phyloP scores from a whole-genome alignment of 2,329 filamentous ascomycete genomes.

The Xylariaceae sp. region DNA sequence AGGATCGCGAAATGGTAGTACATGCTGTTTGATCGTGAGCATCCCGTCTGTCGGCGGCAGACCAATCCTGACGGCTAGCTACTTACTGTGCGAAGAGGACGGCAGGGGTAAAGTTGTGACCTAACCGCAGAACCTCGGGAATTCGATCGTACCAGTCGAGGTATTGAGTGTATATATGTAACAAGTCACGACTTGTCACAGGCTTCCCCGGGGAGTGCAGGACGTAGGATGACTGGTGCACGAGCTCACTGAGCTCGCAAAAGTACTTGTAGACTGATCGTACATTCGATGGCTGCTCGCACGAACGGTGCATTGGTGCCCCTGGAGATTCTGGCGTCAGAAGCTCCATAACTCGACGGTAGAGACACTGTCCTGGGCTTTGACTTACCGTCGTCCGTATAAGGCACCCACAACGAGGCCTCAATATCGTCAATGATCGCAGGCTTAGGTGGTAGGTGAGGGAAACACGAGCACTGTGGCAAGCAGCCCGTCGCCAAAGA shows the following conservation, averaged over 20 bases:
- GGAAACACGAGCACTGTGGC: conserved; percentile 51
- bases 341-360: too few species aligned
- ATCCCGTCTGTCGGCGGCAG: background rate
- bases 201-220: conserved; percentile 63
- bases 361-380: too few species aligned
- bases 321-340: too few species aligned
- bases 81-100: conserved; percentile 69
- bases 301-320: conserved; percentile 45
- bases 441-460: conserved; percentile 51
- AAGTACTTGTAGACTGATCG: conserved; percentile 62
- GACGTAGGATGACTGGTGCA: conserved; percentile 63
- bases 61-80: too few species aligned
- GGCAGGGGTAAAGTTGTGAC: conserved; percentile 64
- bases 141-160: conserved; percentile 64
- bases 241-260: conserved; percentile 64
- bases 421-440: conserved; percentile 54
- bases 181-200: conserved; percentile 55
- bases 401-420: conserved; percentile 51
- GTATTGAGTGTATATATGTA: conserved; percentile 60
- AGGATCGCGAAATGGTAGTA: conserved; percentile 64
- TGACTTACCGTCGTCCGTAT: conserved; percentile 48
- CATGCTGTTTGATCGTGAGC: conserved; percentile 42
- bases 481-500: conserved; percentile 56
- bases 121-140: conserved; percentile 55
- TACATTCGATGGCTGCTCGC: conserved; percentile 59